These are phyloP conservation scores for Epichloe brachyelytri DNA, from an alignment of 2,329 filamentous ascomycete species.

Conservation along the genomic window DNA sequence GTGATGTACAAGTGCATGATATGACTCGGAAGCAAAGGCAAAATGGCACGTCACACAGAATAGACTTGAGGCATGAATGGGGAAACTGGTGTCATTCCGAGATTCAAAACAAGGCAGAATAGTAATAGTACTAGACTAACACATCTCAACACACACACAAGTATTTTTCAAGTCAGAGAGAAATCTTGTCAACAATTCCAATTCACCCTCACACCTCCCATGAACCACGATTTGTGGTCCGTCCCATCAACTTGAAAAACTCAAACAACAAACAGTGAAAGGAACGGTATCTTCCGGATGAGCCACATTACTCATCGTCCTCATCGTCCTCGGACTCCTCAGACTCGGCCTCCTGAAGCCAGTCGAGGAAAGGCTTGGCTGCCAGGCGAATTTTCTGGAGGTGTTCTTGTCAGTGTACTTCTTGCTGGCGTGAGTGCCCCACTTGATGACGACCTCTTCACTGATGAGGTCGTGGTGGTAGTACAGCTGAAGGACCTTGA, in stretches of 20 bases:
- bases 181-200: neutral
- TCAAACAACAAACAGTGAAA: neutral
- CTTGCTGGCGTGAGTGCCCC: conserved; percentile 94
- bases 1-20: no score
- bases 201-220: neutral
- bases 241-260: neutral
- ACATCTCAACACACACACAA: neutral
- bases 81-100: neutral
- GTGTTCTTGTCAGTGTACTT: conserved; percentile 86
- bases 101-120: neutral
- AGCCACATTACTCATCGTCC: conserved; percentile 18
- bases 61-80: neutral
- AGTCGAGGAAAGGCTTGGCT: conserved; percentile 84
- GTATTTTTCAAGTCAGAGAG: no score
- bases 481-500: conserved; percentile 77
- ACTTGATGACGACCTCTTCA: conserved; percentile 80
- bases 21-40: no score
- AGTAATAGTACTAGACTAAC: neutral
- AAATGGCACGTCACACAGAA: neutral
- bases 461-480: conserved; percentile 83
- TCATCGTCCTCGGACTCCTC: conserved; percentile 51
- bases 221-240: neutral
- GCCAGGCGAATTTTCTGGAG: conserved; percentile 94
- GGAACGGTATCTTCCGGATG: no score
- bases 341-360: conserved; percentile 79